Percentiles rank a stretch among this genome's conserved stretches.
Evolutionary conservation across 768 basidiomycete genomes (phyloP).

Genomic region (Leccinum olivaceopallidum): DNA sequence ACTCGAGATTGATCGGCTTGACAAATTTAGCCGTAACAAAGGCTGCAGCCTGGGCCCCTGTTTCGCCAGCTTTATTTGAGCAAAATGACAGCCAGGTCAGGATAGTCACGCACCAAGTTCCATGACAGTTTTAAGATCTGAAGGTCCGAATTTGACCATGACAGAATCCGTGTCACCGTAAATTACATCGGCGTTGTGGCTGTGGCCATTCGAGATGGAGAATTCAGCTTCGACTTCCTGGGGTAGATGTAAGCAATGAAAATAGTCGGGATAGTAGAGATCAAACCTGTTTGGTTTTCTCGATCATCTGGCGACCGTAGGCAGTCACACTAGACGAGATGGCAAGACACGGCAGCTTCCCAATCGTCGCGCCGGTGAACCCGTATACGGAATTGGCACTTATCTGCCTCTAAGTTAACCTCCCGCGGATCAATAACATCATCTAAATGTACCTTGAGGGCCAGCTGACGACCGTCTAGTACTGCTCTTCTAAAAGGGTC

Average conservation of each 20-base stretch:
- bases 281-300: constrained; percentile 84
- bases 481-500: constrained; percentile 98
- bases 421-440: neutral
- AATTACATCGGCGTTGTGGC: constrained; percentile 89
- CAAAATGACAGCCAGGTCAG: neutral
- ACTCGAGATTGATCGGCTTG: constrained; percentile 97
- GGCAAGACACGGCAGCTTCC: constrained; percentile 92
- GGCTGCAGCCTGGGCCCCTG: constrained; percentile 91
- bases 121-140: constrained; percentile 87
- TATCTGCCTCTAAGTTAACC: constrained; percentile 57
- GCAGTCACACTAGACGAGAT: constrained; percentile 96
- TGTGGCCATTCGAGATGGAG: constrained; percentile 78
- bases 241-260: constrained; percentile 2
- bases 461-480: constrained; percentile 94
- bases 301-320: constrained; percentile 99
- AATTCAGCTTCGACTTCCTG: constrained; percentile 89
- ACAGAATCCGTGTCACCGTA: constrained; percentile 99
- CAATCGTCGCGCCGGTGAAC: constrained; percentile 96
- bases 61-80: neutral
- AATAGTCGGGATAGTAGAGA: neutral
- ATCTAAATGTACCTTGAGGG: constrained; percentile 68
- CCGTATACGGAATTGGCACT: constrained; percentile 99
- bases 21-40: constrained; percentile 90
- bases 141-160: constrained; percentile 96
- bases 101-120: constrained; percentile 60